Conservation (phyloP, 2,329 filamentous ascomycete genomes). For the Coniochaeta prunicola region DNA sequence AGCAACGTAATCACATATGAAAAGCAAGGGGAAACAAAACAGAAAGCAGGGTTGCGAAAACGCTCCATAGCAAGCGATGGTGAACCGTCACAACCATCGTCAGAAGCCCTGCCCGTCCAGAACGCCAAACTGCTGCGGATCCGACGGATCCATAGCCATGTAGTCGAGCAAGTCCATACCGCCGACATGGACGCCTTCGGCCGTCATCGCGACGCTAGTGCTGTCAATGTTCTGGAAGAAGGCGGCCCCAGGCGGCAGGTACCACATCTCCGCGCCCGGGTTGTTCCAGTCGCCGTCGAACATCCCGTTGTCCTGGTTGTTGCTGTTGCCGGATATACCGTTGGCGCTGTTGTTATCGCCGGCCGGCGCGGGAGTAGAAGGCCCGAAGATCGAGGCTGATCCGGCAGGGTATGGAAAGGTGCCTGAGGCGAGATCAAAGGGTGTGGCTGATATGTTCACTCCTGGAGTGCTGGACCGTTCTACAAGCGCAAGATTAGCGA, state of each 20-base stretch:
- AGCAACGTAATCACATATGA: neutral
- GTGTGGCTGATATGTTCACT: slow-evolving; percentile 54
- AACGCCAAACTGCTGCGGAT: neutral
- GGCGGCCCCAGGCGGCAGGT: slow-evolving; percentile 54
- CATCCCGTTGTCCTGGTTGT: slow-evolving; percentile 22
- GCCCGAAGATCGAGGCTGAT: slow-evolving; percentile 38
- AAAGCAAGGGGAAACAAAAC: neutral
- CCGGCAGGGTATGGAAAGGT: slow-evolving; percentile 46
- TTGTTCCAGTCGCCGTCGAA: slow-evolving; percentile 48
- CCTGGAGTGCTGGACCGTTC: slow-evolving; percentile 32
- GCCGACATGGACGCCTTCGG: slow-evolving; percentile 59
- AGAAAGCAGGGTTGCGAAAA: neutral
- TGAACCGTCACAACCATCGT: neutral
- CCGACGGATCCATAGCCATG: slow-evolving; percentile 51
- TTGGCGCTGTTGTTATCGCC: slow-evolving; percentile 38
- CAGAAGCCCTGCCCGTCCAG: slow-evolving; percentile 1
- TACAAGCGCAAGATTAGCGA: slow-evolving; percentile 10
- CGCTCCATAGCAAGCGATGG: neutral
- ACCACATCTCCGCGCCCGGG: slow-evolving; percentile 57
- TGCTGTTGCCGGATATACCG: slow-evolving; percentile 23
- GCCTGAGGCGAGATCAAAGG: slow-evolving; percentile 49
- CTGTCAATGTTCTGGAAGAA: slow-evolving; percentile 60
- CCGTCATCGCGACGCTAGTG: slow-evolving; percentile 56
- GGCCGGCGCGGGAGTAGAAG: slow-evolving; percentile 36
- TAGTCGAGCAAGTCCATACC: slow-evolving; percentile 61